Conservation (phyloP, 768 basidiomycete genomes). For the Pholiota microspora region DNA sequence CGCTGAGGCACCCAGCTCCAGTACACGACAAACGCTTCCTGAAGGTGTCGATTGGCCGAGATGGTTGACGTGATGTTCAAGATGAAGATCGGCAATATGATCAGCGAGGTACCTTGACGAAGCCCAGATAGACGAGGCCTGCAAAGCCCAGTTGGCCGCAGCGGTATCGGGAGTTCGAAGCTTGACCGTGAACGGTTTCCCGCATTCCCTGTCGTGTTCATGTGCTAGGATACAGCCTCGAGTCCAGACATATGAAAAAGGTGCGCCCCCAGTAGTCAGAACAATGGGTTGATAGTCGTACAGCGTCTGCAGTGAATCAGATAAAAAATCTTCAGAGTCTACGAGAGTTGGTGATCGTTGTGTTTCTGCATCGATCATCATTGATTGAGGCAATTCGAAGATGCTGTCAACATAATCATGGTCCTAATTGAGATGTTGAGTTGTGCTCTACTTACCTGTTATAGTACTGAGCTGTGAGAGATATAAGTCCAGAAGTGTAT, state of each 20-base stretch:
- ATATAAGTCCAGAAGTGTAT: background rate
- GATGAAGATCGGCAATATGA: slow-evolving; percentile 48
- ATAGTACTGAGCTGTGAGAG: too few species aligned
- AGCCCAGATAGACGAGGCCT: slow-evolving; percentile 77
- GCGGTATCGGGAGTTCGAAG: slow-evolving; percentile 64
- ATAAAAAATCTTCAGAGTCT: slow-evolving; percentile 69
- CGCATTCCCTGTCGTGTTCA: background rate
- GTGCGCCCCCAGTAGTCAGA: slow-evolving; percentile 51
- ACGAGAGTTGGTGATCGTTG: background rate
- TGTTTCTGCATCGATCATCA: background rate
- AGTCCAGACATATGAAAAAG: slow-evolving; percentile 39
- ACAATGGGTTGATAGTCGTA: slow-evolving; percentile 65
- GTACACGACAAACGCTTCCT: slow-evolving; percentile 31
- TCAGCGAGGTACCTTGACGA: slow-evolving; percentile 68
- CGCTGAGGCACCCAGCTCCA: slow-evolving; percentile 75
- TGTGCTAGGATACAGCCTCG: slow-evolving; percentile 7
- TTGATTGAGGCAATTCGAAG: background rate
- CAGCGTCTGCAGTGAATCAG: slow-evolving; percentile 56
- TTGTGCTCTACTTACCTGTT: background rate
- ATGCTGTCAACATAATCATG: background rate
- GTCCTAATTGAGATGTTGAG: background rate
- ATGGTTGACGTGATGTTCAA: slow-evolving; percentile 29
- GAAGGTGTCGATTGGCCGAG: slow-evolving; percentile 12
- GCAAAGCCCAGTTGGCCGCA: slow-evolving; percentile 69
- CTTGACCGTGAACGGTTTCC: slow-evolving; percentile 30